Evolutionary conservation across 1,284 basidiomycete genomes (phyloP).

Genomic region (Rhodotorula mucilaginosa): DNA sequence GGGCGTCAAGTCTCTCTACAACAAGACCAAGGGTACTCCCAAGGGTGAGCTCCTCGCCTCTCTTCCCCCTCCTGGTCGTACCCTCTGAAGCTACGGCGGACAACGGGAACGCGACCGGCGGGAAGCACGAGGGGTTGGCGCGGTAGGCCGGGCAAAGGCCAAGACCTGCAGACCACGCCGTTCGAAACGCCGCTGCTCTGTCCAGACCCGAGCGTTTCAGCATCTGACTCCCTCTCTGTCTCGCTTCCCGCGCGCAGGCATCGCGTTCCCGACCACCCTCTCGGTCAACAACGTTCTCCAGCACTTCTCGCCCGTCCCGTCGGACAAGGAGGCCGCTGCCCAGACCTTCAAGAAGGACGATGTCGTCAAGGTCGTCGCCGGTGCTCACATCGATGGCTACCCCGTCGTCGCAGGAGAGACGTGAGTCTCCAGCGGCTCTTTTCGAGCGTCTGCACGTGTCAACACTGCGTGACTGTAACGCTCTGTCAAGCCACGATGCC

Average conservation of each 20-base stretch:
- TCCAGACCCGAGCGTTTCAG: background rate
- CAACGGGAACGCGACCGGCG: background rate
- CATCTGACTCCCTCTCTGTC: background rate
- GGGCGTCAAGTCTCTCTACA: constrained; percentile 80
- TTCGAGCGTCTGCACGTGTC: background rate
- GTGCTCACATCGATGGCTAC: constrained; percentile 92
- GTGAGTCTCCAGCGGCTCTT: constrained; percentile 28
- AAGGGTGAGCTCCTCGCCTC: constrained; percentile 41
- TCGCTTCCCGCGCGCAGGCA: constrained; percentile 52
- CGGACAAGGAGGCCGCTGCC: constrained; percentile 64
- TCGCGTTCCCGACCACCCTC: constrained; percentile 90
- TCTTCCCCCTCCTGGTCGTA: background rate
- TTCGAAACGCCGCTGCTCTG: background rate
- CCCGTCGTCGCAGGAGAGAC: constrained; percentile 89
- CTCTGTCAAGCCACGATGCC: background rate
- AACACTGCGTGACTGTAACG: no score
- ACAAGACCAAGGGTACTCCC: constrained; percentile 77
- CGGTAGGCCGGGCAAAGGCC: background rate
- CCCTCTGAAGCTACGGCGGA: no score
- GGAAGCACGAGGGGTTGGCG: background rate
- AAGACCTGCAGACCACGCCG: background rate
- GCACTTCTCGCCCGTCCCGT: constrained; percentile 59
- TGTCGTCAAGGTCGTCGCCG: constrained; percentile 92
- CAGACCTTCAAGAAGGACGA: constrained; percentile 81
- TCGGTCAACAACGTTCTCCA: constrained; percentile 75